phyloP scores from a whole-genome alignment of 306 rosid species.

The Heteromeles arbutifolia region DNA sequence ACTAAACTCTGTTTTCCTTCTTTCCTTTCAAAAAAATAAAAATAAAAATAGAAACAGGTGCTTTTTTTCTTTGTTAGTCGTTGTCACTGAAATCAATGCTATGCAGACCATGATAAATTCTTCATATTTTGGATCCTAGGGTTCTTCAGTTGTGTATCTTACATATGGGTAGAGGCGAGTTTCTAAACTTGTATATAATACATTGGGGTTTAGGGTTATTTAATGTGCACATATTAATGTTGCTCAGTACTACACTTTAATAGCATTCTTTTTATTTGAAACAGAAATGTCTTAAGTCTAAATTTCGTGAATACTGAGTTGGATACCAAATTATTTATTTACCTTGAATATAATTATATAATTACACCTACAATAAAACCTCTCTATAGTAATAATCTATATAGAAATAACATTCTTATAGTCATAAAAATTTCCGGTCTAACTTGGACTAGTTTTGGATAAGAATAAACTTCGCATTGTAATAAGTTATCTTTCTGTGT shows the following conservation, averaged over 20 bases:
- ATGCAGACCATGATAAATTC: background rate
- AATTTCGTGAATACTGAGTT: accelerated
- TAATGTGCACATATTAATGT: background rate
- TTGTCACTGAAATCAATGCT: background rate
- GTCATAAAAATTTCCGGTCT: too few relatives aligned
- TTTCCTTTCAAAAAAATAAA: background rate
- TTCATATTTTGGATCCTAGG: background rate
- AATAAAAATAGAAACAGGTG: background rate
- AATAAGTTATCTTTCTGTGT: too few relatives aligned
- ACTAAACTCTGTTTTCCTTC: background rate
- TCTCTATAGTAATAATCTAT: too few relatives aligned
- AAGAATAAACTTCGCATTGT: too few relatives aligned
- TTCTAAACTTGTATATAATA: background rate
- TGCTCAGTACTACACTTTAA: background rate
- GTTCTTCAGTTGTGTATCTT: background rate
- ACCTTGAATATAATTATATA: too few relatives aligned
- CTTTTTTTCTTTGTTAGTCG: background rate
- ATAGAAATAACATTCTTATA: too few relatives aligned
- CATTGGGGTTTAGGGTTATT: background rate
- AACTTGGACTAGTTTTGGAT: too few relatives aligned
- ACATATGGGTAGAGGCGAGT: background rate
- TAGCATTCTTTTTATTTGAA: too few relatives aligned
- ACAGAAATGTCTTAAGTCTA: accelerated
- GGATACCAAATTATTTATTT: too few relatives aligned
- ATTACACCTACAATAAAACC: too few relatives aligned